Conservation (phyloP, 2,329 filamentous ascomycete genomes). For the Cordyceps javanica region DNA sequence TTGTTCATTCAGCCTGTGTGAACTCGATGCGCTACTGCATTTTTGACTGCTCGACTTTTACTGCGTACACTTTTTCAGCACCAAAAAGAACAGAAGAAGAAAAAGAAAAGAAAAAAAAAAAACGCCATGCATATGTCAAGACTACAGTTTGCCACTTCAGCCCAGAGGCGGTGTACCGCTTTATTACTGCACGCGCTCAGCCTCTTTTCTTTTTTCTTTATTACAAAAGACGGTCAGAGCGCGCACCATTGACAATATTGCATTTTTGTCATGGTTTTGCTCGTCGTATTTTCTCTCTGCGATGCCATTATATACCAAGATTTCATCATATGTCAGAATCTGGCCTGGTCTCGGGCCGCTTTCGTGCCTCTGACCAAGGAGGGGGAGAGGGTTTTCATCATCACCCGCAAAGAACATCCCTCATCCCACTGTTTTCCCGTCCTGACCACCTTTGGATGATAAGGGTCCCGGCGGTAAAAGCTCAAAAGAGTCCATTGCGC, state of each 20-base stretch:
- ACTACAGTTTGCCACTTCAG: neutral
- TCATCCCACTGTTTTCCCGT: no score
- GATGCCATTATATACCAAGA: neutral
- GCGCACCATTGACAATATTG: no score
- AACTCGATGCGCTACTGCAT: constrained; percentile 2
- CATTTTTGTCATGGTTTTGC: neutral
- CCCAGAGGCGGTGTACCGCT: constrained; percentile 5
- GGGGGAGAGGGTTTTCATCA: no score
- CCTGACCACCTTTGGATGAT: no score
- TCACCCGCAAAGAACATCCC: no score
- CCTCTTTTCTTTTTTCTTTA: neutral
- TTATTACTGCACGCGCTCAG: neutral
- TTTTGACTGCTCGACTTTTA: neutral
- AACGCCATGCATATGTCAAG: neutral
- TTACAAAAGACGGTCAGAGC: neutral
- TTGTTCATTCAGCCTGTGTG: neutral
- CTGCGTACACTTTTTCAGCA: neutral
- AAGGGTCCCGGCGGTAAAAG: no score
- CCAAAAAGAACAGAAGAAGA: no score
- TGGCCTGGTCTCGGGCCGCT: neutral
- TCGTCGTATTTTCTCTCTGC: neutral
- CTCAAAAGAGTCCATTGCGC: no score
- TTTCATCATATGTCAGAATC: neutral
- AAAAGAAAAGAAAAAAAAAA: no score
- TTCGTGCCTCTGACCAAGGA: neutral